Evolutionary conservation across 495 filamentous ascomycete genomes (phyloP).

Genomic region (Cercophora samala): DNA sequence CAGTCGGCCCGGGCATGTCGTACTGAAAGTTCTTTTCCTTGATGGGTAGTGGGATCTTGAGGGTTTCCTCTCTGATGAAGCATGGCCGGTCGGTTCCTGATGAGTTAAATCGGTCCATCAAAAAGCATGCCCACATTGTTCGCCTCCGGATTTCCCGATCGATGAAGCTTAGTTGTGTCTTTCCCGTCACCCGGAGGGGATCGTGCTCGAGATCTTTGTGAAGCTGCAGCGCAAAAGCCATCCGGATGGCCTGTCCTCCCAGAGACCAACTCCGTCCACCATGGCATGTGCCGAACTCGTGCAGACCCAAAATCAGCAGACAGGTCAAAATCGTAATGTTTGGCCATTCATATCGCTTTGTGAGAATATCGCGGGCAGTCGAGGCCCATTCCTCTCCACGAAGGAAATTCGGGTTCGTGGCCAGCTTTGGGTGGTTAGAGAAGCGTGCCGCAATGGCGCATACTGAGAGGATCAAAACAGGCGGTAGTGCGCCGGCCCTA

Average conservation of each 20-base stretch:
- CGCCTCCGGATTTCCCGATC: slow-evolving; percentile 89
- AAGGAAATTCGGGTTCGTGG: slow-evolving; percentile 78
- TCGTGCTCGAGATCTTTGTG: slow-evolving; percentile 92
- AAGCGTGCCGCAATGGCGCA: slow-evolving; percentile 92
- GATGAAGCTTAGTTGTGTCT: slow-evolving; percentile 75
- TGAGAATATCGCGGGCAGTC: slow-evolving; percentile 76
- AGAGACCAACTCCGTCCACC: slow-evolving; percentile 94
- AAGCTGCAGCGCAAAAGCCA: slow-evolving; percentile 93
- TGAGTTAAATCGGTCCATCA: slow-evolving; percentile 97
- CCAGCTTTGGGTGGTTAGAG: slow-evolving; percentile 88
- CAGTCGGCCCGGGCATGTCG: slow-evolving; percentile 85
- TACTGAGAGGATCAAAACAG: slow-evolving; percentile 84
- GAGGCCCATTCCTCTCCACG: slow-evolving; percentile 88
- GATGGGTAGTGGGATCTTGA: slow-evolving; percentile 87
- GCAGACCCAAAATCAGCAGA: slow-evolving; percentile 80
- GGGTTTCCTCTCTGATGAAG: slow-evolving; percentile 83
- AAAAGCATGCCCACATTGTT: slow-evolving; percentile 96
- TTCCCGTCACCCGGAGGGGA: slow-evolving; percentile 63
- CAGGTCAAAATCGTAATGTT: slow-evolving; percentile 94
- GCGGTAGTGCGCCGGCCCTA: slow-evolving; percentile 61
- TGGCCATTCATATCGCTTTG: slow-evolving; percentile 85
- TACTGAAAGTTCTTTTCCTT: slow-evolving; percentile 87
- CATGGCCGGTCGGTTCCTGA: slow-evolving; percentile 91
- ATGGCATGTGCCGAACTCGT: slow-evolving; percentile 96
- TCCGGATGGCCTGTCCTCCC: slow-evolving; percentile 89